These are phyloP conservation scores for Phylloporus sp. DNA, from an alignment of 1,284 basidiomycete genomes.

Conservation along the genomic window DNA sequence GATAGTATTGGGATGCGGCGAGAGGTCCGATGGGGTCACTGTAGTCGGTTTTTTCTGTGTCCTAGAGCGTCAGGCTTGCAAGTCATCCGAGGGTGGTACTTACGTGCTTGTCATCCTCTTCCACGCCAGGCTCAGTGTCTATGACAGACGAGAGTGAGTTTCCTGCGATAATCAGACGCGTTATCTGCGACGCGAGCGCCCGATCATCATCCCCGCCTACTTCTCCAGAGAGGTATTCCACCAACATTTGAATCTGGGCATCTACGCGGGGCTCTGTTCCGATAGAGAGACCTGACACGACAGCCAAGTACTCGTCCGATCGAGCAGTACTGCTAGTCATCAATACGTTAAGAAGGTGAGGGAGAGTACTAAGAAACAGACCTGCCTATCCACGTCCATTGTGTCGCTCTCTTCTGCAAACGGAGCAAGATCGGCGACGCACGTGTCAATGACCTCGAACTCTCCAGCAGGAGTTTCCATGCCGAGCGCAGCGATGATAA, in stretches of 20 bases:
- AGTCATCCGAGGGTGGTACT: conserved; percentile 33
- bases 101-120: conserved; percentile 65
- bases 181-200: conserved; percentile 72
- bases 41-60: conserved; percentile 62
- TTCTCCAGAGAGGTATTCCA: conserved; percentile 91
- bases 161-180: conserved; percentile 85
- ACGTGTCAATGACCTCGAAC: conserved; percentile 93
- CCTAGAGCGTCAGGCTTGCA: conserved; percentile 13
- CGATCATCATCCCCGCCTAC: conserved; percentile 75
- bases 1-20: conserved; percentile 75
- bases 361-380: conserved; percentile 13
- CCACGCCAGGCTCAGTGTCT: conserved; percentile 36
- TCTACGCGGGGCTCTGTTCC: conserved; percentile 70
- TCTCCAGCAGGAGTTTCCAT: conserved; percentile 90
- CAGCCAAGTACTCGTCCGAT: conserved; percentile 78
- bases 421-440: conserved; percentile 84
- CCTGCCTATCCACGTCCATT: conserved; percentile 58
- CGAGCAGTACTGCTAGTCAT: conserved; percentile 20
- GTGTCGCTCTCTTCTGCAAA: conserved; percentile 43
- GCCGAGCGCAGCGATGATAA: conserved; percentile 90
- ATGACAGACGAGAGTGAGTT: conserved; percentile 76
- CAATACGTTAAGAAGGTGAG: conserved; percentile 20
- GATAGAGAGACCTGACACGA: conserved; percentile 85
- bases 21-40: conserved; percentile 69
- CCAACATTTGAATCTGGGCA: conserved; percentile 79